These are phyloP conservation scores for Alopecurus myosuroides DNA, from an alignment of 176 grass and related monocot species.

Conservation along the genomic window DNA sequence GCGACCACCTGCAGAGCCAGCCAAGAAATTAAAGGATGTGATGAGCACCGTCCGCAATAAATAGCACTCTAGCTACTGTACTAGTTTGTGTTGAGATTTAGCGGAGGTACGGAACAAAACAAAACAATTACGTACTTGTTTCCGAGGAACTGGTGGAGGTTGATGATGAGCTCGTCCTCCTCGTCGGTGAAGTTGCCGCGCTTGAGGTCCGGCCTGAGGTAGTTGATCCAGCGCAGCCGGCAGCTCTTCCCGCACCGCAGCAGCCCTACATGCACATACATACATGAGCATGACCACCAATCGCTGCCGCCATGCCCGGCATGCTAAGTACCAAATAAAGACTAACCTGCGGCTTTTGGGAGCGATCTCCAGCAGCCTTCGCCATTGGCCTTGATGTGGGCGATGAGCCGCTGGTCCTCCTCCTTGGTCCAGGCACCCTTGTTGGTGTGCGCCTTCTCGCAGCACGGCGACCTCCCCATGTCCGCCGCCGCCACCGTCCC, in stretches of 20 bases:
- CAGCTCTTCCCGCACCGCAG: conserved; percentile 87
- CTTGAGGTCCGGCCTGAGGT: conserved; percentile 79
- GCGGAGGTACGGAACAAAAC: neutral
- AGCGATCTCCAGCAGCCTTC: conserved; percentile 88
- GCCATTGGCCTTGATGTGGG: conserved; percentile 80
- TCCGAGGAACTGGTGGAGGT: conserved; percentile 69
- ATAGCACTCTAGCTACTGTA: no score
- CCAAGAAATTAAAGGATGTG: no score
- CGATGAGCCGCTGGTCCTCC: conserved; percentile 71
- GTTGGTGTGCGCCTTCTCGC: conserved; percentile 94
- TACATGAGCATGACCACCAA: neutral
- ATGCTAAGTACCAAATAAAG: neutral
- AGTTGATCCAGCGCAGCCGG: conserved; percentile 84
- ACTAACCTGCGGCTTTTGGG: conserved; percentile 68
- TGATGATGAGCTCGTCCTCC: conserved; percentile 78
- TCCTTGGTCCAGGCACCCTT: conserved; percentile 96
- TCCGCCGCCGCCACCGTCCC: no score
- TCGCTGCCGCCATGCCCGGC: neutral
- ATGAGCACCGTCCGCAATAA: neutral
- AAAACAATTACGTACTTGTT: conserved; percentile 49
- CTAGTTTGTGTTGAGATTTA: neutral
- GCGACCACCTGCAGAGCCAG: conserved; percentile 51
- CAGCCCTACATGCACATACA: conserved; percentile 29
- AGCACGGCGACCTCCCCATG: conserved; percentile 93
- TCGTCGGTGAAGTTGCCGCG: conserved; percentile 81